Evolutionary conservation across 306 rosid species (phyloP), one percentile per base, ranked within the genome.

Genomic region (Cucurbita maxima): DNA sequence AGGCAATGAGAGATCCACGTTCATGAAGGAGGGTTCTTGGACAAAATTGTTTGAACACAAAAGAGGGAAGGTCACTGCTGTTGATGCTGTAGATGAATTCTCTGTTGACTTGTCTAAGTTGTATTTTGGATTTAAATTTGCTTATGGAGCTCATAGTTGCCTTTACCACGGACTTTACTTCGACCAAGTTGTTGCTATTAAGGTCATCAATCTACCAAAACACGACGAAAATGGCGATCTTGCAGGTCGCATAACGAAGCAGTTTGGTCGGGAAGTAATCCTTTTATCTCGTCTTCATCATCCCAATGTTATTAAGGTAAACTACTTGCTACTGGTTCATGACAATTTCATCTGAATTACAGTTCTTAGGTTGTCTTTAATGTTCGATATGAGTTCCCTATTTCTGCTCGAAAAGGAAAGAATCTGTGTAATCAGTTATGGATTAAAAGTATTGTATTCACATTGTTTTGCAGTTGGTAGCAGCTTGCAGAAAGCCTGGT

Each of bases 131-230:
- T 80, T 74, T 36, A 91, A 66, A 77, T 95, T 95, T 77, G 99
- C 99, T 74, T 96, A 88, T 77, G 99, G 99, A 10, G 96, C 99
- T 20, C 96, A 91, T 80, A 95, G 99, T 82, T 74, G 96, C 70
- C 96, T 95, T 41, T 95, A 95, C 80, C 96, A 85, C 72, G 99
- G 99, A 75, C 73, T 82, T 71, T 95, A 95, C 79, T 82, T 84
- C 5, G 90, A 85, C 7, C 79, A 84, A 66, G 47, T 86, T 71
- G 96, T 95, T 57, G 99, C 99, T 9, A 89, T 91, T 57, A 95
- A 95, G 83, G 81, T 91, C 15, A 89, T 91, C 56, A 78, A 78
- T 73, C 81, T 68, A 34, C 97, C 96, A 0, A 96, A 88, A 38
- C 91, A 87, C 34, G 97, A 91, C 15, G 97, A 88, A 66, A 77